Evolutionary conservation across 257 asterid genomes (phyloP), one percentile per base, ranked within the genome.

Genomic region (Petunia axillaris): DNA sequence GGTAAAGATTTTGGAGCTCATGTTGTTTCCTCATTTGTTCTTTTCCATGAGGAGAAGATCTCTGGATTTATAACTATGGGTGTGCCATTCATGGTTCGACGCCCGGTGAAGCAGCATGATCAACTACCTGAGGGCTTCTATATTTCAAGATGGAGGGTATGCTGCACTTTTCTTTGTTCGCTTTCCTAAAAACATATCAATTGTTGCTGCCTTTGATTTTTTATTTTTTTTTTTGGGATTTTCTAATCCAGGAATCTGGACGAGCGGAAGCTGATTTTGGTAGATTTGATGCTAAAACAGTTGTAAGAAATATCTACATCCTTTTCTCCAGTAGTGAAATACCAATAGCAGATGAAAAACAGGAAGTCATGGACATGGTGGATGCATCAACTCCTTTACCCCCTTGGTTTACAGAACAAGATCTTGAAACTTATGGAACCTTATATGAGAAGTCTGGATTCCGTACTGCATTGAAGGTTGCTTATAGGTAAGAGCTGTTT

Each of bases 141-240:
- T 82, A 75, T 88, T 41, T 67, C 90, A 38, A 90, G 97, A 85
- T 92, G 97, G 97, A 81, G 82, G 91, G 96, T 83, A 65, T 48
- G 54, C 1, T 48, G 11, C 54, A 6, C 39, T 1, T 75, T 48
- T 48, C 54, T 1, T 11, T 48, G 54, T 48, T 8, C 70, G 36
- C n/a, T 25, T 43, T 48, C 1, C 14, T 0, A 36, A 35, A 15
- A 5, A 8, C 1, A 1, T 0, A 2, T 39, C 25, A 9, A n/a
- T 10, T 44, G 6, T 5, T n/a, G 13, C 4, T 4, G 3, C 54
- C 25, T 40, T 40, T 15, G 46, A 10, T 9, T 16, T 10, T 16
- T 3, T 6, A 36, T 44, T 6, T 1, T 73, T 60, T 36, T 10
- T 10, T 43, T 13, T 6, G 1, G 14, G 44, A n/a, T 60, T 55